Conservation (phyloP, 257 asterid species). For the Petunia secreta region DNA sequence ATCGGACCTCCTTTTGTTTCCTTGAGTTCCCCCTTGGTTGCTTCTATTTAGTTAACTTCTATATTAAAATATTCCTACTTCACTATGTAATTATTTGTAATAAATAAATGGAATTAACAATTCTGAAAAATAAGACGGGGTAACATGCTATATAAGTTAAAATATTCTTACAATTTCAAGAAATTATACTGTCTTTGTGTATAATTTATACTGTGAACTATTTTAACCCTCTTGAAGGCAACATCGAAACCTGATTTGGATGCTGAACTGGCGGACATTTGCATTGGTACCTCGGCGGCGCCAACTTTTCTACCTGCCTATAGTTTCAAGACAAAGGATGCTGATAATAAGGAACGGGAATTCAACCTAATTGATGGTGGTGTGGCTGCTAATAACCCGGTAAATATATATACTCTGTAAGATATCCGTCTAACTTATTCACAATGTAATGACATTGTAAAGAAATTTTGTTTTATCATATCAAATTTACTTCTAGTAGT, state of each 20-base stretch:
- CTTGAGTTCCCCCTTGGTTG: too few relatives aligned
- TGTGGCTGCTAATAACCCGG: constrained; percentile 67
- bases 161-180: not conserved
- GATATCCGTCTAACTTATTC: not conserved
- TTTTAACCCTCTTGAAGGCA: constrained; percentile 2
- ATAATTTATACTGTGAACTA: not conserved
- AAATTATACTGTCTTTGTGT: not conserved
- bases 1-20: too few relatives aligned
- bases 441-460: not conserved
- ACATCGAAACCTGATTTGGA: constrained; percentile 37
- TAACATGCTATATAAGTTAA: not conserved
- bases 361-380: constrained; percentile 76
- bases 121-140: too few relatives aligned
- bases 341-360: constrained; percentile 31
- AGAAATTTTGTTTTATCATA: not conserved
- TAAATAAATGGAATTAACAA: not conserved
- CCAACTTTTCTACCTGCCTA: constrained; percentile 61
- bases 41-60: too few relatives aligned
- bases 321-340: constrained; percentile 47
- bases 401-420: constrained; percentile 23
- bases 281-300: constrained; percentile 66
- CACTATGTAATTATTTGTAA: too few relatives aligned
- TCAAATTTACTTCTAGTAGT: too few relatives aligned
- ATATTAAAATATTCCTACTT: too few relatives aligned
- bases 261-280: constrained; percentile 59